These are phyloP conservation scores for Acrocalymma vagum DNA, from an alignment of 2,329 filamentous ascomycete genomes.

Conservation along the genomic window DNA sequence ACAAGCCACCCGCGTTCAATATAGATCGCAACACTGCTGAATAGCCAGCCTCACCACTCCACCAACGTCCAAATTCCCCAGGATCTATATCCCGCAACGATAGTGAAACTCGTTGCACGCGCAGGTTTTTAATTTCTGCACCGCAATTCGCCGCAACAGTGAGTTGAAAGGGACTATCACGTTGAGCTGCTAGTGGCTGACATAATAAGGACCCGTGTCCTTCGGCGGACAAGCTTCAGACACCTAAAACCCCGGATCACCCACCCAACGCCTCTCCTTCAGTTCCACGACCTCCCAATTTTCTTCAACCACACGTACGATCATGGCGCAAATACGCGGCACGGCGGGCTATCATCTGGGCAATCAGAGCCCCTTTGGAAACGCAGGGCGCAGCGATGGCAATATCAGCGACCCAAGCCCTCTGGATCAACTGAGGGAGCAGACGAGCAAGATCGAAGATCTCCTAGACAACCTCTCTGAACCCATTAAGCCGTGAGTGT, in stretches of 20 bases:
- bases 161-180: conserved; percentile 18
- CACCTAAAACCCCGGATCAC: conserved; percentile 33
- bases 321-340: conserved; percentile 68
- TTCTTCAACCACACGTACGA: conserved; percentile 28
- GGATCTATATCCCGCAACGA: no score
- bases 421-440: conserved; percentile 87
- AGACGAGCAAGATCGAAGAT: conserved; percentile 99
- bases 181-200: conserved; percentile 26
- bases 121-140: neutral
- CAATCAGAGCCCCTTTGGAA: conserved; percentile 75
- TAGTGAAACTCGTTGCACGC: no score
- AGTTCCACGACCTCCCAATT: conserved; percentile 22
- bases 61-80: no score
- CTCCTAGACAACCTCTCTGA: conserved; percentile 85
- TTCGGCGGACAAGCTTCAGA: conserved; percentile 35
- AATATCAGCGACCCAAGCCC: conserved; percentile 75
- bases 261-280: conserved; percentile 31
- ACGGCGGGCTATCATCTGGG: conserved; percentile 85
- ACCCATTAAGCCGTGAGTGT: conserved; percentile 89
- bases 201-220: conserved; percentile 28
- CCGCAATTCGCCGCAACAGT: no score
- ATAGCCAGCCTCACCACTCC: no score
- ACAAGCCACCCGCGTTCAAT: no score
- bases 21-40: no score
- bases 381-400: conserved; percentile 62